Conservation (phyloP, 805 yeast genomes). For the Barnettozyma populi region DNA sequence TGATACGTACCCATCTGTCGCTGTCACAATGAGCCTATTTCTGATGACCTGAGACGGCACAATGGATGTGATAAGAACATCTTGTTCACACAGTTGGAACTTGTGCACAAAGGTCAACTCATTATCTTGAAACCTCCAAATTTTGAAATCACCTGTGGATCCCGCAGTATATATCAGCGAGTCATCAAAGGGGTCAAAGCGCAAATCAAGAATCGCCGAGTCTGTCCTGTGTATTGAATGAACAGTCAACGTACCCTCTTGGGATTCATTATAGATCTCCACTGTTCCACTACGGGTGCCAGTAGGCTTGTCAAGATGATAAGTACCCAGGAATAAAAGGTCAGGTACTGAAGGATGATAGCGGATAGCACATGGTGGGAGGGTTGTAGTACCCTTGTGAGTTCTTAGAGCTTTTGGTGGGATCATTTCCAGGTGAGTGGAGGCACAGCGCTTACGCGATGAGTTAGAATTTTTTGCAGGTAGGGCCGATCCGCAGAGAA, state of each 20-base stretch:
- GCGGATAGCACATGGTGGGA: constrained; percentile 83
- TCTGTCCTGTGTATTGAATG: constrained; percentile 32
- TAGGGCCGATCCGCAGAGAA: too few relatives aligned
- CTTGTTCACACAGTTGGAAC: constrained; percentile 42
- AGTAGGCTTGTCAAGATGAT: constrained; percentile 56
- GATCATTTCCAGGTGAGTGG: neutral
- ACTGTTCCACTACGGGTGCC: constrained; percentile 62
- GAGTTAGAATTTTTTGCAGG: too few relatives aligned
- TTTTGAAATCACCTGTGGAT: constrained; percentile 66
- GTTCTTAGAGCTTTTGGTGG: neutral
- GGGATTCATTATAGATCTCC: constrained; percentile 32
- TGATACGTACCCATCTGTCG: constrained; percentile 62
- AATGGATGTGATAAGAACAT: constrained; percentile 57
- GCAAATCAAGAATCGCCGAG: constrained; percentile 75
- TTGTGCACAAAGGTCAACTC: constrained; percentile 22
- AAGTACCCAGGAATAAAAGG: constrained; percentile 68
- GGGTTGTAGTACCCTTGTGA: constrained; percentile 16
- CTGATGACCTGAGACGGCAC: constrained; percentile 44
- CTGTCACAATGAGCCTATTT: constrained; percentile 45
- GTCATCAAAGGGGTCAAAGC: constrained; percentile 52
- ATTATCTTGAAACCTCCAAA: constrained; percentile 48
- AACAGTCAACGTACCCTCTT: constrained; percentile 17
- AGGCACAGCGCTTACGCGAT: constrained; percentile 30
- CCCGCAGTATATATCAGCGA: constrained; percentile 57
- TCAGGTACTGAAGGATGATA: constrained; percentile 46